Base-by-base conservation (phyloP, 2,329 filamentous ascomycete species). In the Camillea tinctor region DNA sequence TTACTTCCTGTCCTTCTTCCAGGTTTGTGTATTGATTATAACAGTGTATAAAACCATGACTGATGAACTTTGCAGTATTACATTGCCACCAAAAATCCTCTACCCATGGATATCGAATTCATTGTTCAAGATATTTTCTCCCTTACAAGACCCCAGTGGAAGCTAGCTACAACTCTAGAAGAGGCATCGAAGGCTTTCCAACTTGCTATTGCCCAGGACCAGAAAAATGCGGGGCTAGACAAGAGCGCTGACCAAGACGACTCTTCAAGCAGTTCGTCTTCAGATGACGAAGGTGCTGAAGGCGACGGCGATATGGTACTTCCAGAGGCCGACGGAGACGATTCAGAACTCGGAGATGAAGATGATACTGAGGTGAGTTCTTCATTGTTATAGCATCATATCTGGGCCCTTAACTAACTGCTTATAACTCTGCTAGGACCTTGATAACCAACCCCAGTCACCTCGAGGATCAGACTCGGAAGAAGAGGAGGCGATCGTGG, bases 101-200 rank as follows among this genome's bases (percentile, higher is more conserved):
- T 97, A 48, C 95, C 96, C 0, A 96, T 99, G 92, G 95, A 99
- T 66, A 91, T 98, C 52, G 95, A 99, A 60, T 99, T 99, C 73
- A 88, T 97, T 52, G 86, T 99, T 6, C 93, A 97, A 73, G 95
- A 99, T 73, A 93, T 91, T 0, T 98, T 91, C 76, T 88, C 89
- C 23, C 78, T 93, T 36, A 89, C 93, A 13, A 86, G 95, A 52
- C 94, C 95, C 4, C 91, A 97, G 72, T 99, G 94, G 95, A 96
- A 95, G 75, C 80, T 97, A 52, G 88, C 91, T 20, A 84, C 87
- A 4, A 90, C 89, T 65, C 75, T 95, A 5, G 88, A 96, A 56
- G 95, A 98, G 75, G 94, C 95, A 9, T 86, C 87, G 11, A 88
- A 87, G 65, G 84, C 89, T 1, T 97, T 99, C 72, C 89, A 92